Base-by-base conservation (phyloP, 352 stramenopile genomes). In the Phytopythium helicoides region DNA sequence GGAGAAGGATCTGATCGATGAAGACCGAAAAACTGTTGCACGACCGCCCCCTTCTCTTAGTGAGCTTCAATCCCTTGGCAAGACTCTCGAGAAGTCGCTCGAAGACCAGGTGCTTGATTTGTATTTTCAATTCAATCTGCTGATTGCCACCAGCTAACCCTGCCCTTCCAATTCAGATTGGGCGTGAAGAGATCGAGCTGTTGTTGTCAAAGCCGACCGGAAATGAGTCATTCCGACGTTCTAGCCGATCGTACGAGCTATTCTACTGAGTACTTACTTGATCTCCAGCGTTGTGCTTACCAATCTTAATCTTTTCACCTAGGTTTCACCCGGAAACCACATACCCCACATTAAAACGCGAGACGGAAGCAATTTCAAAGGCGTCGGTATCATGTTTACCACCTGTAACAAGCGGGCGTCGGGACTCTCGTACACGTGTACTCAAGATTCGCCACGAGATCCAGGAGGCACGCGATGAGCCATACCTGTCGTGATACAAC, bases 1-100 rank as follows among this genome's bases (percentile, higher is more conserved):
- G 82, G 82, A 93, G 47, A 77, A 93, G 42, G 82, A 91, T 54
- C 61, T 93, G 15, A 80, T 93, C 21, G 80, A 91, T 33, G 80
- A 89, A 21, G 82, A 93, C 42, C 66, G 72, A 41, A 61, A 73
- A 21, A 73, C 78, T 31, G 66, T 86, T 26, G 58, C 54, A 1
- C 73, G 73, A 9, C 55, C 73, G 11, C 68, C 72, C 18, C 82
- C 82, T 15, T 74, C 82, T 3, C 45, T 91, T 4, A 76, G 75
- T 21, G 78, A 91, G 31, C 67, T 93, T n/a, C 72, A 76, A 1
- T 68, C 84, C 19, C 64, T 93, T 19, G 60, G 68, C 16, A 75
- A 68, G 21, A 70, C 59, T 6, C 57, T 93, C 7, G 82, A 93
- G 57, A 75, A 78, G 54, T 74, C 76, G 14, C 64, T 90, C 0